Percentiles rank a stretch among this genome's conserved stretches.
These are phyloP conservation scores for Volvox africanus DNA, from an alignment of 139 green algal species.

Conservation along the genomic window DNA sequence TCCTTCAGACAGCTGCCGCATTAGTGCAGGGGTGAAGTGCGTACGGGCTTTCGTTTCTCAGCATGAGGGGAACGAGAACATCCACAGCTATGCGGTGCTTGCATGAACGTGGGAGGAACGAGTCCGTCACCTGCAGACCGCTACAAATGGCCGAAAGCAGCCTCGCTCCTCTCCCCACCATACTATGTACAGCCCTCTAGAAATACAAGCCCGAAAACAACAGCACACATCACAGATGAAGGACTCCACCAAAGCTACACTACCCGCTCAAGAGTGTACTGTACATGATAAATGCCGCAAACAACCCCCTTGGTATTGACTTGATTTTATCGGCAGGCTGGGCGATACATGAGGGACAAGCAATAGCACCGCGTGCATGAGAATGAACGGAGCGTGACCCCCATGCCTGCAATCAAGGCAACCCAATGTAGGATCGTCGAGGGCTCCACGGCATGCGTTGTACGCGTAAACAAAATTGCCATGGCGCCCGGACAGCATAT, in stretches of 20 bases:
- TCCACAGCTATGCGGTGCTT: not conserved
- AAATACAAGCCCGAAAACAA: constrained; percentile 39
- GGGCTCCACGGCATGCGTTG: constrained; percentile 25
- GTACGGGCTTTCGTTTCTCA: no score
- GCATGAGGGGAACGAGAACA: no score
- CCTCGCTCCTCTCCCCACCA: constrained; percentile 27
- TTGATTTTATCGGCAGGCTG: constrained; percentile 44
- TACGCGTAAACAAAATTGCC: constrained; percentile 47
- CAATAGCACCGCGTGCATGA: constrained; percentile 21
- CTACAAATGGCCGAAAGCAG: constrained; percentile 5
- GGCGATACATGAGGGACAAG: constrained; percentile 30
- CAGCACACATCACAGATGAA: constrained; percentile 12
- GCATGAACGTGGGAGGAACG: not conserved
- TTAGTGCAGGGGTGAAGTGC: no score
- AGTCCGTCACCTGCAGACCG: not conserved
- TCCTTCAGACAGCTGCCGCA: no score
- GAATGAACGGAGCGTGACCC: constrained; percentile 11
- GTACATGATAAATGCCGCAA: constrained; percentile 43
- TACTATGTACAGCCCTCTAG: constrained; percentile 31
- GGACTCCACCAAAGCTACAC: constrained; percentile 17
- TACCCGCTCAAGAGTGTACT: constrained; percentile 39
- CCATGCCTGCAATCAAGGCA: constrained; percentile 50
- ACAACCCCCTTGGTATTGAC: constrained; percentile 25
- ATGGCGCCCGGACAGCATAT: constrained; percentile 38
- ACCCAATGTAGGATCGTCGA: constrained; percentile 23